phyloP scores from a whole-genome alignment of 768 basidiomycete species.

The Hygrophorus russula region DNA sequence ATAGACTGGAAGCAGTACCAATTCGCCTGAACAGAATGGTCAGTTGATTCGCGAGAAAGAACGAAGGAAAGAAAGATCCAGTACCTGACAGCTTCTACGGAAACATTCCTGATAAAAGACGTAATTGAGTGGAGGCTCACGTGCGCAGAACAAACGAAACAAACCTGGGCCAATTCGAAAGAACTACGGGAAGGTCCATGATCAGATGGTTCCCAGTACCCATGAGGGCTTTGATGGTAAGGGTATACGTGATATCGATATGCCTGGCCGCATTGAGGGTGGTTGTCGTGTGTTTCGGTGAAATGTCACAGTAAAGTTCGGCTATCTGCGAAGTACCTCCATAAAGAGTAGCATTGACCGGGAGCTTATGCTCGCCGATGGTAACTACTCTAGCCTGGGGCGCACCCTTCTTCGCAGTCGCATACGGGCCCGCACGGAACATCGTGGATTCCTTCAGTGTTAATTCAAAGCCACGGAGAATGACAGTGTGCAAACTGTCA shows the following conservation, averaged over 20 bases:
- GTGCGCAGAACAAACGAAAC: constrained; percentile 13
- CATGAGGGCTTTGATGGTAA: constrained; percentile 69
- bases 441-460: constrained; percentile 68
- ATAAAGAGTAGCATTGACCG: constrained; percentile 63
- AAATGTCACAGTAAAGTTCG: constrained; percentile 63
- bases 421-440: constrained; percentile 52
- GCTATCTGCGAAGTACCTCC: constrained; percentile 61
- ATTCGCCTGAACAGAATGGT: constrained; percentile 26
- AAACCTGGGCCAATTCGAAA: constrained; percentile 82
- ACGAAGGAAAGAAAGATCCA: constrained; percentile 15
- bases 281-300: constrained; percentile 65
- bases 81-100: constrained; percentile 55
- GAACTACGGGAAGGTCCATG: constrained; percentile 68
- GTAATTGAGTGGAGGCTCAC: constrained; percentile 4
- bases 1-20: constrained; percentile 35
- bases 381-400: constrained; percentile 42
- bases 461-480: constrained; percentile 78
- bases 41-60: not conserved
- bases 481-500: constrained; percentile 52
- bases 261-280: constrained; percentile 75
- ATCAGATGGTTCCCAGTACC: constrained; percentile 51
- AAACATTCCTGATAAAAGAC: constrained; percentile 42
- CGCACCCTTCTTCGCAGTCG: constrained; percentile 43
- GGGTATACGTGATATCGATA: constrained; percentile 75
- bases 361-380: constrained; percentile 61